Base-by-base conservation (phyloP, 2,329 filamentous ascomycete species). In the Dothideomycetes sp. region DNA sequence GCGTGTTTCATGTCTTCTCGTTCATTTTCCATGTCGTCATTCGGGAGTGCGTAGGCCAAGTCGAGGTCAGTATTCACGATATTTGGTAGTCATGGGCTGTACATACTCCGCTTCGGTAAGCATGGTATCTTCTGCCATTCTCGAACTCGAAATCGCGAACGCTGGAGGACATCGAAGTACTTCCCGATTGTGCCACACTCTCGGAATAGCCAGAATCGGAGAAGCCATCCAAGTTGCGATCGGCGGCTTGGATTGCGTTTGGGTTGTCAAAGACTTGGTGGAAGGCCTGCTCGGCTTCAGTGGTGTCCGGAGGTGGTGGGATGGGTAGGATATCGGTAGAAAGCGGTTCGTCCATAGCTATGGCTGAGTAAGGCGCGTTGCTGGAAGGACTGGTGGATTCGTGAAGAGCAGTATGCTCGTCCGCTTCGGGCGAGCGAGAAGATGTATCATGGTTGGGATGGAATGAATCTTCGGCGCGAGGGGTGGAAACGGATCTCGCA, bases 21-120 rank as follows among this genome's bases (percentile, higher is more conserved):
- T 37, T 53, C 50, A 39, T 53, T 48, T 35, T 54, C 52, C 11
- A 42, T 39, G 18, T 51, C 50, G 43, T 53, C 51, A 40, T 53
- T 53, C 8, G 51, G 51, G 7, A 53, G 41, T n/a, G 47, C 42
- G 37, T 53, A 52, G n/a, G n/a, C n/a, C n/a, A n/a, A n/a, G n/a
- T n/a, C n/a, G n/a, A n/a, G n/a, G n/a, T n/a, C n/a, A n/a, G n/a
- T n/a, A n/a, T n/a, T n/a, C n/a, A n/a, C n/a, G n/a, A n/a, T n/a
- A n/a, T n/a, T n/a, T n/a, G n/a, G n/a, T n/a, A n/a, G n/a, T n/a
- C n/a, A n/a, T n/a, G n/a, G n/a, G n/a, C n/a, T n/a, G n/a, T n/a
- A n/a, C n/a, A n/a, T n/a, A n/a, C n/a, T n/a, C n/a, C n/a, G n/a
- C n/a, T n/a, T n/a, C n/a, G n/a, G n/a, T n/a, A n/a, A 12, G 7